Evolutionary conservation across 768 basidiomycete species (phyloP), one percentile per base, ranked within the genome.

Genomic region (Suillus paluster): DNA sequence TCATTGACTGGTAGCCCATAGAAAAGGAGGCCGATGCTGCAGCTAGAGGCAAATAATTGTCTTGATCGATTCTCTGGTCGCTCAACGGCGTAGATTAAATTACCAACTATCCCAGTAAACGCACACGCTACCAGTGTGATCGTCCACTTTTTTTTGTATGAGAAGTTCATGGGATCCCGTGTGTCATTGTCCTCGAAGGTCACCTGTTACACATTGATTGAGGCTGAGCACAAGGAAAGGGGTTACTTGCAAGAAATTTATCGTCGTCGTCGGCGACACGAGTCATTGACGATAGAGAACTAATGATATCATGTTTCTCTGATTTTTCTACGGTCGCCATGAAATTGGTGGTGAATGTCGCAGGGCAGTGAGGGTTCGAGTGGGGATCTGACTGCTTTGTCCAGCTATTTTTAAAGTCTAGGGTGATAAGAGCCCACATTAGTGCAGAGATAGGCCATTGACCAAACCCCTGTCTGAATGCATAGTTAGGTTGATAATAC

Each of bases 1-100:
- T 82, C 86, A 90, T 87, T 2, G 84, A 83, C 3, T 75, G 65
- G 64, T 81, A 78, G 0, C 87, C 87, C 63, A 84, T 68, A 36
- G 78, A 82, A 68, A 83, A 88, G 2, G 83, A 77, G 2, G 80
- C 72, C 5, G 81, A 75, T 1, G 79, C 73, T 3, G 83, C 78
- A 41, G 84, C 86, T 83, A 41, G 25, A 33, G 36, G 36, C 21
- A 41, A 14, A 10, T 42, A 27, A 36, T 10, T 45, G 8, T 23
- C 45, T 39, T 23, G 19, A 10, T 55, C 38, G 39, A 39, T 4
- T 12, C 17, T 39, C 38, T 19, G 11, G 9, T 45, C 27, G 23
- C 38, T 49, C 21, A 23, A 9, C 46, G 59, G 27, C 21, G 41
- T 48, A 34, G n/a, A 27, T 52, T 21, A 9, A 9, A 54, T 55